Base-by-base conservation (phyloP, 345 rosid species). In the Raphanus raphanistrum region DNA sequence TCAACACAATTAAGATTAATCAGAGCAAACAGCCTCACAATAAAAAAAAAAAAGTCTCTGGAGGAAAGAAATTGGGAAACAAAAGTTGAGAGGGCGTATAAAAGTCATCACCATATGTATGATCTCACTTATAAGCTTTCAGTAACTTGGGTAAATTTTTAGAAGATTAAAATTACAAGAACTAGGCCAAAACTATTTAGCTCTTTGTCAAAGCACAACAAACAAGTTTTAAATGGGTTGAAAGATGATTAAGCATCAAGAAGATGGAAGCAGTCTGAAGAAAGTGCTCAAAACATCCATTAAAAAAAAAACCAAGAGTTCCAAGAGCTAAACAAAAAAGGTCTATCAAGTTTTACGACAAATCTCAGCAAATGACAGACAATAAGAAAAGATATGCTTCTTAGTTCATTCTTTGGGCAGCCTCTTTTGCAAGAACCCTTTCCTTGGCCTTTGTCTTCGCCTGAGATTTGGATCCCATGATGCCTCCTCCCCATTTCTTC, bases 401-500 rank as follows among this genome's bases (percentile, higher is more conserved):
- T 74, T 74, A 88, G 60, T 55, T 74, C 91, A 88, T 83, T 73
- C 95, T 88, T 52, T 90, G 90, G 4, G 94, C 90, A 50, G 89
- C 90, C 73, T 90, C 95, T 81, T 90, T 90, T 0, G 90, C 92
- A 52, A 90, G 76, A 66, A 90, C 64, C 38, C 77, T 90, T 68
- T 90, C 92, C 84, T 87, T 90, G 9, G 95, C 95, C 72, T 88
- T 88, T 50, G 87, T 86, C 82, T 79, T 87, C 2, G 91, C 92
- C 85, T 87, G 92, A 1, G 95, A 90, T 80, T 90, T 90, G 38
- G 95, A 88, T 8, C 95, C 92, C 95, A 90, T 90, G 13, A 90
- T 86, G 8, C 95, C 95, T 62, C 96, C 96, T 27, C 96, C 96
- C 96, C 96, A 89, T 76, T 85, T 90, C 90, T 90, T 90, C 36